Evolutionary conservation across 257 asterid genomes (phyloP).

Genomic region (Solanum peruvianum): DNA sequence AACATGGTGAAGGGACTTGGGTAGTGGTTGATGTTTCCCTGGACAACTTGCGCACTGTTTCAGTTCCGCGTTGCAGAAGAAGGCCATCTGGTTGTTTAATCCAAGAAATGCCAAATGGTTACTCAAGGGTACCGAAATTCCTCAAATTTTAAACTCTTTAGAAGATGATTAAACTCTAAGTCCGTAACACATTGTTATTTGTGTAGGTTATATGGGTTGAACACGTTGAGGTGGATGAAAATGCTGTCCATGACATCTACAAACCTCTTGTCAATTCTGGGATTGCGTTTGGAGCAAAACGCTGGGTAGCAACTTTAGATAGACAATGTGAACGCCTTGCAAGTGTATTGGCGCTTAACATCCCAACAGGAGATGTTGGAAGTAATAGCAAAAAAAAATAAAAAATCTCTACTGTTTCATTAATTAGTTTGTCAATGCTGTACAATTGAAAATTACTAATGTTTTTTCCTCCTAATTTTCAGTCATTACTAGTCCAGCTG

Average conservation of each 20-base stretch:
- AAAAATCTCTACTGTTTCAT: background rate
- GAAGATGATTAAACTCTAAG: background rate
- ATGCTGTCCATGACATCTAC: conserved; percentile 55
- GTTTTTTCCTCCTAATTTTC: background rate
- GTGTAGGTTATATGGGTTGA: conserved; percentile 69
- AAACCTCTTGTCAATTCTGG: conserved; percentile 49
- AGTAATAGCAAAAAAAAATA: conserved; percentile 11
- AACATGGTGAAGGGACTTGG: conserved; percentile 62
- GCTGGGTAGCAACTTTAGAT: conserved; percentile 73
- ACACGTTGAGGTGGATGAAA: conserved; percentile 62
- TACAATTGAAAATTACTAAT: background rate
- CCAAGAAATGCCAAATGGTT: conserved; percentile 69
- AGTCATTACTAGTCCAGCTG: conserved; percentile 67
- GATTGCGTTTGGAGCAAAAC: conserved; percentile 64
- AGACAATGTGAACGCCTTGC: conserved; percentile 72
- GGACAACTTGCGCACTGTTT: conserved; percentile 44
- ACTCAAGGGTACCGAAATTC: conserved; percentile 41
- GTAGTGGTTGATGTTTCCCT: conserved; percentile 75
- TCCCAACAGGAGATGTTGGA: conserved; percentile 58
- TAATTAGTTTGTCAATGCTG: background rate
- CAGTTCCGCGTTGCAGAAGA: conserved; percentile 43
- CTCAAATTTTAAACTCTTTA: background rate
- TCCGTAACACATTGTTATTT: background rate
- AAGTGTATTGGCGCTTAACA: conserved; percentile 55
- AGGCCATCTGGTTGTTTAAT: conserved; percentile 77